These are phyloP conservation scores for Takakia lepidozioides DNA, from an alignment of 225 moss, liverwort and hornwort genomes.

Conservation along the genomic window DNA sequence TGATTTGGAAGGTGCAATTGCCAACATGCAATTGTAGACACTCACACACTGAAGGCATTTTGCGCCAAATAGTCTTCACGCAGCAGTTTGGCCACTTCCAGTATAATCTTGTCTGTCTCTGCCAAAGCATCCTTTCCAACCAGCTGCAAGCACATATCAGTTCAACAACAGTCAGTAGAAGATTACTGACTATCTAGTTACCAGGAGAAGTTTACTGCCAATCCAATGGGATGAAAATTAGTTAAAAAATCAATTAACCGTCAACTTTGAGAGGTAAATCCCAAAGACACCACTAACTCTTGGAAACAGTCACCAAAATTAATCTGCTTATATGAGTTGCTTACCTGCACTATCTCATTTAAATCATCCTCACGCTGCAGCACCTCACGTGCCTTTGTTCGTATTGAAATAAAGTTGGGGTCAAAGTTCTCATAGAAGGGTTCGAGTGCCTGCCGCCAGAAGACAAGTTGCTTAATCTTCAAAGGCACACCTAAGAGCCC, in stretches of 20 bases:
- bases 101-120: constrained; percentile 89
- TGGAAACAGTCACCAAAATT: neutral
- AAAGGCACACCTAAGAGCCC: no score
- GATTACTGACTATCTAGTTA: no score
- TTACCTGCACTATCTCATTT: constrained; percentile 94
- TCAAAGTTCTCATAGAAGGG: constrained; percentile 85
- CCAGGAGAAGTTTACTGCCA: no score
- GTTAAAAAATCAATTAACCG: no score
- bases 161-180: neutral
- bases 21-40: no score
- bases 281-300: no score
- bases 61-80: constrained; percentile 97
- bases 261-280: no score
- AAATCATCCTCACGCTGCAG: constrained; percentile 93
- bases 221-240: no score
- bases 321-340: neutral
- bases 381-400: constrained; percentile 92
- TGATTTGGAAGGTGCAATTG: no score
- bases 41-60: constrained; percentile 86
- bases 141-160: constrained; percentile 57
- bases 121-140: constrained; percentile 97
- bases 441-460: constrained; percentile 45
- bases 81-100: constrained; percentile 96
- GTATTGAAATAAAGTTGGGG: constrained; percentile 86
- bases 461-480: no score